These are phyloP conservation scores for Russula compacta DNA, from an alignment of 768 basidiomycete genomes.

Conservation along the genomic window DNA sequence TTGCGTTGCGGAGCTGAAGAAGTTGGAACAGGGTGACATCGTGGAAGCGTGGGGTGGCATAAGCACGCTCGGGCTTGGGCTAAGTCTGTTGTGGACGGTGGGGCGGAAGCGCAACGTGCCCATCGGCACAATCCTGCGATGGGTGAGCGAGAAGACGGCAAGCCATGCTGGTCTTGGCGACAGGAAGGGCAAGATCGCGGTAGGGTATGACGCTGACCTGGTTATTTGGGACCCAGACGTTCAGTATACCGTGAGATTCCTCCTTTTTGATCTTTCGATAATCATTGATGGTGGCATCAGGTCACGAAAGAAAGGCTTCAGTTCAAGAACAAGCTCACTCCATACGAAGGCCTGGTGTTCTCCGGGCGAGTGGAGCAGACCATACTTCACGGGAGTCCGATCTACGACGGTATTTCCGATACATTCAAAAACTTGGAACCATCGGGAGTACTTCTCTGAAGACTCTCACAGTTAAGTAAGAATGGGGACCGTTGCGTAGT, in stretches of 20 bases:
- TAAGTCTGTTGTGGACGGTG: constrained; percentile 88
- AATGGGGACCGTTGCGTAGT: too few relatives aligned
- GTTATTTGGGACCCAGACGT: constrained; percentile 69
- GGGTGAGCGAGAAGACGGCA: constrained; percentile 69
- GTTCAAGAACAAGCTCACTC: constrained; percentile 93
- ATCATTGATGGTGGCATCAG: constrained; percentile 31
- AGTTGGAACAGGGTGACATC: constrained; percentile 64
- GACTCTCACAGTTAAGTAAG: neutral
- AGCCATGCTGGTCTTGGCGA: constrained; percentile 64
- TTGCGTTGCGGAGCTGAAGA: constrained; percentile 76
- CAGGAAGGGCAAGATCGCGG: constrained; percentile 61
- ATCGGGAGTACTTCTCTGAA: constrained; percentile 18
- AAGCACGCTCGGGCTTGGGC: constrained; percentile 79
- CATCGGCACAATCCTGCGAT: constrained; percentile 58
- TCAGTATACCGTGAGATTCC: constrained; percentile 32
- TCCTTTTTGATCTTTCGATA: neutral
- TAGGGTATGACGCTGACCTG: constrained; percentile 81
- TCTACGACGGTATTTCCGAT: constrained; percentile 44
- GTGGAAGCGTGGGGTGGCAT: constrained; percentile 96
- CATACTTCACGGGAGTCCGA: constrained; percentile 64
- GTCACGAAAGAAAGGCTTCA: constrained; percentile 62
- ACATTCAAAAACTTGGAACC: constrained; percentile 19
- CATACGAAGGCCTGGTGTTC: constrained; percentile 72
- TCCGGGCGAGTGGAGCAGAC: constrained; percentile 68
- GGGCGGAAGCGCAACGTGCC: constrained; percentile 47